These are phyloP conservation scores for Cercophora samala DNA, from an alignment of 495 filamentous ascomycete species.

Conservation along the genomic window DNA sequence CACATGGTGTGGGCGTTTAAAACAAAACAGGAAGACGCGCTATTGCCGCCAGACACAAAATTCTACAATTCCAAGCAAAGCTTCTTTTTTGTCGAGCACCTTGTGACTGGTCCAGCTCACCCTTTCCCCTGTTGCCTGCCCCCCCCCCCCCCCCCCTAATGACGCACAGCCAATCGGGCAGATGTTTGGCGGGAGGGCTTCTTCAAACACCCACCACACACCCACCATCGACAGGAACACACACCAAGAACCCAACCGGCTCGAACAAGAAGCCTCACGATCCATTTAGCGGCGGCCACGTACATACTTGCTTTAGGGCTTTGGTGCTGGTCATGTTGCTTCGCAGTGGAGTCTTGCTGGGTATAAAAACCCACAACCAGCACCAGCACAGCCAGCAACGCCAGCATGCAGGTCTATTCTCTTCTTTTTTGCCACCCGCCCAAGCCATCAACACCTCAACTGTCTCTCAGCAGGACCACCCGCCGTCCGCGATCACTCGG, in stretches of 20 bases:
- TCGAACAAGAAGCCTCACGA: not conserved
- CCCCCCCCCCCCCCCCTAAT: too few species aligned
- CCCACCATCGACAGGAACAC: not conserved
- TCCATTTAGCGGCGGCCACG: slow-evolving; percentile 33
- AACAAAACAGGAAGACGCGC: not conserved
- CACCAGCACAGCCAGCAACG: not conserved
- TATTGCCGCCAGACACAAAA: not conserved
- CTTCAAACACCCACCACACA: not conserved
- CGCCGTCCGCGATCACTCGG: not conserved
- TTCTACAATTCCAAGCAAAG: not conserved
- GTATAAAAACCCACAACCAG: not conserved
- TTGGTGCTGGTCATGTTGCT: slow-evolving; percentile 22
- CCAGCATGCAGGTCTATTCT: not conserved
- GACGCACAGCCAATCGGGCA: not conserved
- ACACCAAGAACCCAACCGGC: not conserved
- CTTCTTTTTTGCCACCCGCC: slow-evolving; percentile 8
- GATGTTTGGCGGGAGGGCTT: not conserved
- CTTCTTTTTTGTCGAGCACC: not conserved
- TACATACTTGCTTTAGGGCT: slow-evolving; percentile 16
- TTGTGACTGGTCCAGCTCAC: not conserved
- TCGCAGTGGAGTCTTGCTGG: slow-evolving; percentile 13
- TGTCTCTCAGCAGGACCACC: too few species aligned
- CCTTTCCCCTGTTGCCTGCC: not conserved
- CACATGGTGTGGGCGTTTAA: not conserved
- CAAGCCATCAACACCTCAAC: not conserved